Evolutionary conservation across 192 early-diverging fungal species (phyloP).

Genomic region (Lobosporangium transversale): DNA sequence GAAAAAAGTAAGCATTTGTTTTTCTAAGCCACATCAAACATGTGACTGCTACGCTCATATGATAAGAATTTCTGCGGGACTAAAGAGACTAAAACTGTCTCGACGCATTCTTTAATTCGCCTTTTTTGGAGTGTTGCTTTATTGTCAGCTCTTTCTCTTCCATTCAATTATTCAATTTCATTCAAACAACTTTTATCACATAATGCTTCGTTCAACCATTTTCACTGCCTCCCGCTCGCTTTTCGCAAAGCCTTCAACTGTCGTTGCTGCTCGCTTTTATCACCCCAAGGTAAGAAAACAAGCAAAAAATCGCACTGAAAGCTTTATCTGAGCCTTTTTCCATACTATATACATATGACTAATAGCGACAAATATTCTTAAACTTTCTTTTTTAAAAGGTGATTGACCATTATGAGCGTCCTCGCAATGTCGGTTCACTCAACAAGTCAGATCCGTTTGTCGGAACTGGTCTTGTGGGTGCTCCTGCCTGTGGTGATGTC

Average conservation of each 20-base stretch:
- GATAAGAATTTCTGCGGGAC: too few species aligned
- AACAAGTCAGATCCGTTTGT: slow-evolving; percentile 87
- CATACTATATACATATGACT: background rate
- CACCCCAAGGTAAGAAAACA: slow-evolving; percentile 49
- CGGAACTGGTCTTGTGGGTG: slow-evolving; percentile 95
- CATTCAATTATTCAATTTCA: slow-evolving; percentile 1
- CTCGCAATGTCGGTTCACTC: slow-evolving; percentile 96
- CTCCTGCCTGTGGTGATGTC: slow-evolving; percentile 89
- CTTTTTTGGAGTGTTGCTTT: background rate
- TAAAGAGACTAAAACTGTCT: background rate
- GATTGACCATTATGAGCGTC: slow-evolving; percentile 97
- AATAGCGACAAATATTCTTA: background rate
- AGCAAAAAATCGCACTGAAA: background rate
- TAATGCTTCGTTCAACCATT: slow-evolving; percentile 40
- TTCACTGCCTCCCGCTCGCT: slow-evolving; percentile 34
- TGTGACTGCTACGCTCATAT: too few species aligned
- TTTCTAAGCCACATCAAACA: too few species aligned
- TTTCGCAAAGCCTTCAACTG: slow-evolving; percentile 38
- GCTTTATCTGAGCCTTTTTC: background rate
- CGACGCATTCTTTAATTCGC: background rate
- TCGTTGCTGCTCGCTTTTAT: slow-evolving; percentile 40
- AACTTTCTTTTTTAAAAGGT: slow-evolving; percentile 62
- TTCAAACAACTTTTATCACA: background rate
- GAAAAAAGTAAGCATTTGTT: too few species aligned
- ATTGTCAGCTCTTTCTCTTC: background rate